A percentile compares a stretch with the other conserved stretches of the same genome.
Evolutionary conservation across 208 protist genomes (phyloP).

Genomic region (Trichomonas tenax): DNA sequence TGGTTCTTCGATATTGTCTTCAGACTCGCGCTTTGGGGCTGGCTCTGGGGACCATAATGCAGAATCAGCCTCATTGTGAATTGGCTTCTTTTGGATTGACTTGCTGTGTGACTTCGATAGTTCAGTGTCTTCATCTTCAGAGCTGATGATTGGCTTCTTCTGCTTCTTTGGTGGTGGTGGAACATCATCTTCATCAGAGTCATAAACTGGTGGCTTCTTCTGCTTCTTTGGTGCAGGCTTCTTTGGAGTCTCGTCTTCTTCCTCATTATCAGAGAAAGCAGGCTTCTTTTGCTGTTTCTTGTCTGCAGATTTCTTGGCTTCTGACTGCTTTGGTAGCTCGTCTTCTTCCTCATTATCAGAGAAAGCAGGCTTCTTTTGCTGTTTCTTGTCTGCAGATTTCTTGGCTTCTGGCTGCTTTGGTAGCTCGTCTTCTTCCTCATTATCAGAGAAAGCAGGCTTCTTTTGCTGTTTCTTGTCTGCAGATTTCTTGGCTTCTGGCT

Average conservation of each 20-base stretch:
- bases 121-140: background rate
- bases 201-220: background rate
- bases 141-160: background rate
- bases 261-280: background rate
- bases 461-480: too few species aligned
- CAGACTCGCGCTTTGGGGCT: too few species aligned
- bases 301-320: too few species aligned
- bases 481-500: background rate
- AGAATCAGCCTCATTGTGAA: background rate
- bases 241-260: background rate
- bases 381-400: too few species aligned
- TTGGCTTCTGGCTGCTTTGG: too few species aligned
- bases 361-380: background rate
- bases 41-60: background rate
- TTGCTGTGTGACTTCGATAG: too few species aligned
- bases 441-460: too few species aligned
- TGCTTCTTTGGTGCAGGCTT: too few species aligned
- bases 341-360: background rate
- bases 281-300: background rate
- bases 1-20: too few species aligned
- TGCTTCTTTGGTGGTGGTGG: background rate
- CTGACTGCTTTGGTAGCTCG: too few species aligned
- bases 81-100: background rate
- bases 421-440: too few species aligned
- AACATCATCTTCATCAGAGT: background rate